Percentiles rank a stretch among this genome's conserved stretches.
phyloP scores from a whole-genome alignment of 164 flowering plant genomes.

The Magnolia changhungtana region DNA sequence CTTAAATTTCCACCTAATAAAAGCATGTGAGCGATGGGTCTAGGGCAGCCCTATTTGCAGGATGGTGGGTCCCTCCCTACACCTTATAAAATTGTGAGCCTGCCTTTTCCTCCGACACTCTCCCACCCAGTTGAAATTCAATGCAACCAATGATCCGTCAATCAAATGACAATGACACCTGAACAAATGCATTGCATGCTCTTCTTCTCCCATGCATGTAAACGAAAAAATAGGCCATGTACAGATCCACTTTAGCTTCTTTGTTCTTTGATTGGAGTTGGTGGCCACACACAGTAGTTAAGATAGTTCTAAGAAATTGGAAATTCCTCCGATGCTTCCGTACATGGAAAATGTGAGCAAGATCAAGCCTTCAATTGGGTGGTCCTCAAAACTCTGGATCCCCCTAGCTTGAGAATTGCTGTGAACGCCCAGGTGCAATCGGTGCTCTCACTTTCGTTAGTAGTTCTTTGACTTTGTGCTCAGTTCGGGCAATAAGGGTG shows the following conservation, averaged over 20 bases:
- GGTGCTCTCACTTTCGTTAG: no score
- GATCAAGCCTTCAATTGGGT: no score
- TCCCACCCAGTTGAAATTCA: background rate
- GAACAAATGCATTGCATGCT: background rate
- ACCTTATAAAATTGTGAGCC: background rate
- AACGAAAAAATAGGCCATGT: background rate
- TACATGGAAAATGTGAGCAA: no score
- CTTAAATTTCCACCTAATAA: slow-evolving; percentile 5
- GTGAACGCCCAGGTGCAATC: no score
- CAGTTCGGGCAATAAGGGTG: no score
- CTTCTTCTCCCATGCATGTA: background rate
- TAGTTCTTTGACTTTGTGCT: no score
- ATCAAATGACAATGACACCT: background rate
- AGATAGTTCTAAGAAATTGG: background rate
- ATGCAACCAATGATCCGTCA: background rate
- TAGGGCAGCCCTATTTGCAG: background rate
- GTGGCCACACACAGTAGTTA: background rate
- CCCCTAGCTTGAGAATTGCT: no score
- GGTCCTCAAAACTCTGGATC: no score
- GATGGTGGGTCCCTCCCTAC: background rate
- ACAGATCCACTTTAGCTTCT: background rate
- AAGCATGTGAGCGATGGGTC: background rate
- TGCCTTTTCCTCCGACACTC: background rate
- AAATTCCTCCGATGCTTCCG: background rate
- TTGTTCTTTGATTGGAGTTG: background rate